These are phyloP conservation scores for Candida parachauliodes DNA, from an alignment of 805 yeast species.

Conservation along the genomic window DNA sequence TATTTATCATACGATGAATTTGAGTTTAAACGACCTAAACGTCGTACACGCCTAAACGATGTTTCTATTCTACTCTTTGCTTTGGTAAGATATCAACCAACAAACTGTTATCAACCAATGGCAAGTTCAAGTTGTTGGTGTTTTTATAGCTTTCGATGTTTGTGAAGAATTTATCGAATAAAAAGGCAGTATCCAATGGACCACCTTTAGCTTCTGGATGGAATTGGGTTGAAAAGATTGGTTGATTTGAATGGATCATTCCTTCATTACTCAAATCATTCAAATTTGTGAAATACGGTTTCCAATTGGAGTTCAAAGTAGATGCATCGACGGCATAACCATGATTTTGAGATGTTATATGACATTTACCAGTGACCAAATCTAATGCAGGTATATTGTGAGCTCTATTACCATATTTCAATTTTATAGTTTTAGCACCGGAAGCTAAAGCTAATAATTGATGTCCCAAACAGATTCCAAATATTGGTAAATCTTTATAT, in stretches of 20 bases:
- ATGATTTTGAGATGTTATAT: constrained; percentile 97
- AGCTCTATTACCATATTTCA: constrained; percentile 98
- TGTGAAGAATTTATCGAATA: constrained; percentile 85
- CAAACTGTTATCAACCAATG: constrained; percentile 44
- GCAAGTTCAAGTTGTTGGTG: constrained; percentile 36
- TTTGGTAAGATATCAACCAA: constrained; percentile 62
- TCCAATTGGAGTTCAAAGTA: constrained; percentile 75
- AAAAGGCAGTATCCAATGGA: constrained; percentile 86
- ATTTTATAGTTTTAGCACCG: constrained; percentile 88
- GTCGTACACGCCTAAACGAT: background rate
- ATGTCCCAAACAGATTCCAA: constrained; percentile 98
- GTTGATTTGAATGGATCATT: constrained; percentile 82
- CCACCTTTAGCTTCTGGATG: constrained; percentile 99
- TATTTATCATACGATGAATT: constrained; percentile 3
- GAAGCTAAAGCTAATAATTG: constrained; percentile 93
- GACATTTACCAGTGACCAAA: constrained; percentile 85
- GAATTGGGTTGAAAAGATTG: constrained; percentile 95
- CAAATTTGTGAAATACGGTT: constrained; percentile 81
- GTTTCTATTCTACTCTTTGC: constrained; percentile 51
- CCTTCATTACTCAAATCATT: constrained; percentile 98
- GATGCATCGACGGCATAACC: constrained; percentile 92
- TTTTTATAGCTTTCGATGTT: constrained; percentile 55
- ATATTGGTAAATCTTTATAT: constrained; percentile 73
- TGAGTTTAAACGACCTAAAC: constrained; percentile 1
- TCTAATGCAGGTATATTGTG: constrained; percentile 97